Evolutionary conservation across 1,284 basidiomycete species (phyloP).

Genomic region (Baeospora myosura): DNA sequence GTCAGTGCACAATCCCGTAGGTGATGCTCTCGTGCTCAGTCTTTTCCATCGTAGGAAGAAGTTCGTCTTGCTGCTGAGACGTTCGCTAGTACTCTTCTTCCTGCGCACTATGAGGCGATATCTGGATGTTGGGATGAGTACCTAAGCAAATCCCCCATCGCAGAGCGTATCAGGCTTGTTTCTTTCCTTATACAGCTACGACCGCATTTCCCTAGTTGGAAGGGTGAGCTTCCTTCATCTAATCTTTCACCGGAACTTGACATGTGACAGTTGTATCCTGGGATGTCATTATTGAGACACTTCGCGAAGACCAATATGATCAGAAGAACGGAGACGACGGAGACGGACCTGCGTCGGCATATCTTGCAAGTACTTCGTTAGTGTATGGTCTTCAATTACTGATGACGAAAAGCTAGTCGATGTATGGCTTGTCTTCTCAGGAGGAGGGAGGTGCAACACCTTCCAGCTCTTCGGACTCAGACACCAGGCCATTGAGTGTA

Average conservation of each 20-base stretch:
- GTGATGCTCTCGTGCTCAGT: neutral
- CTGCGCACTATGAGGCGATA: conserved; percentile 56
- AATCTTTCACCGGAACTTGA: conserved; percentile 4
- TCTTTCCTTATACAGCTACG: conserved; percentile 58
- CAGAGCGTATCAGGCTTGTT: conserved; percentile 49
- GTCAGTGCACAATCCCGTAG: conserved; percentile 24
- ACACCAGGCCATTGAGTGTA: neutral
- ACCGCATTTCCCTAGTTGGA: conserved; percentile 58
- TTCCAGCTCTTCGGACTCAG: conserved; percentile 7
- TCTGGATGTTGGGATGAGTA: conserved; percentile 59
- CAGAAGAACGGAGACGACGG: conserved; percentile 27
- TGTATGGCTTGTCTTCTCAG: conserved; percentile 37
- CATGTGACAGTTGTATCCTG: conserved; percentile 48
- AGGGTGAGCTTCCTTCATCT: conserved; percentile 31
- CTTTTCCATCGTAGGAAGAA: conserved; percentile 45
- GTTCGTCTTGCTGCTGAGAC: conserved; percentile 49
- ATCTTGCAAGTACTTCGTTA: too few relatives aligned
- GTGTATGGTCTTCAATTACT: too few relatives aligned
- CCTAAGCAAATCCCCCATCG: conserved; percentile 44
- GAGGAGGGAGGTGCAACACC: conserved; percentile 13
- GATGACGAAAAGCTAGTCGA: conserved; percentile 25
- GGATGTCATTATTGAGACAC: conserved; percentile 48
- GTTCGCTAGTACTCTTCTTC: conserved; percentile 50
- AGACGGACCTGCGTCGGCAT: too few relatives aligned
- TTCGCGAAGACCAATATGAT: conserved; percentile 48